Conservation (phyloP, 2,329 filamentous ascomycete species). For the Tolypocladium sp. region DNA sequence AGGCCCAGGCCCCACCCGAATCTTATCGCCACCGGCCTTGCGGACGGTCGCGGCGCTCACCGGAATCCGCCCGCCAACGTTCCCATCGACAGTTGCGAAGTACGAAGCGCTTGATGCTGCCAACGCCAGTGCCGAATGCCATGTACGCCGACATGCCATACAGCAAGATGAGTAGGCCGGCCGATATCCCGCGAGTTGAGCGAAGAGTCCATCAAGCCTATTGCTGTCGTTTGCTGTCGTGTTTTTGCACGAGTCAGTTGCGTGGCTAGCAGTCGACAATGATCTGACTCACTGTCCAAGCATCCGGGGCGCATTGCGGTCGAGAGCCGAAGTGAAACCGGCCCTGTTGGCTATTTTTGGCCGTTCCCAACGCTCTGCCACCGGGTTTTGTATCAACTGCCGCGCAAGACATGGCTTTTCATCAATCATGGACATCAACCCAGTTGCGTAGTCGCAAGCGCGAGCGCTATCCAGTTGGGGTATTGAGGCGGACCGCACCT, state of each 20-base stretch:
- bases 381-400: too few species aligned
- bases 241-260: not conserved
- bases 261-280: not conserved
- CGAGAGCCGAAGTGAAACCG: not conserved
- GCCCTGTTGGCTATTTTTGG: not conserved
- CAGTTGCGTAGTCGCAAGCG: not conserved
- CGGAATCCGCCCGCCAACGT: not conserved
- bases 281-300: not conserved
- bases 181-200: not conserved
- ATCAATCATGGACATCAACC: too few species aligned
- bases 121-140: not conserved
- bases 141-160: not conserved
- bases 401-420: not conserved
- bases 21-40: not conserved
- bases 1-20: not conserved
- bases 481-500: not conserved
- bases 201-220: too few species aligned
- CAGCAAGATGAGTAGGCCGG: not conserved
- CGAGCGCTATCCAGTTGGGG: too few species aligned
- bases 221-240: not conserved
- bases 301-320: not conserved
- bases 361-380: too few species aligned
- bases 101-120: not conserved
- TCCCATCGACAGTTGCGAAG: too few species aligned
- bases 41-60: not conserved